These are phyloP conservation scores for Chaetoceros tenuissimus DNA, from an alignment of 108 stramenopile species.

Conservation along the genomic window DNA sequence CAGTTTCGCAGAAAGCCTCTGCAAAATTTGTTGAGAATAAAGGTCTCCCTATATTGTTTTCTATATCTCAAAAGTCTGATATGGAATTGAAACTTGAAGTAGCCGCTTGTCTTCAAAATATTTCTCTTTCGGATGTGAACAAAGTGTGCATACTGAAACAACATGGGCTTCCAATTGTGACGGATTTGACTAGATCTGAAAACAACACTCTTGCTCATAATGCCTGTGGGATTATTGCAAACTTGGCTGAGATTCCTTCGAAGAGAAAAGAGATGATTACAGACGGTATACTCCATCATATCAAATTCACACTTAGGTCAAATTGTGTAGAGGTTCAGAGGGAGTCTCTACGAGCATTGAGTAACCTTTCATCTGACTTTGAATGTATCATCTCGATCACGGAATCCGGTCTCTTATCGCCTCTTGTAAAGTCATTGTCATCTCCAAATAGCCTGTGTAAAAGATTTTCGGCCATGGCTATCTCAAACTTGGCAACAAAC, in stretches of 20 bases:
- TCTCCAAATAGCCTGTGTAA: constrained; percentile 62
- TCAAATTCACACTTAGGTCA: constrained; percentile 65
- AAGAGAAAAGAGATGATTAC: constrained; percentile 56
- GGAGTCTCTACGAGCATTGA: constrained; percentile 67
- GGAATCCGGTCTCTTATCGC: constrained; percentile 57
- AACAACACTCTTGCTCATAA: constrained; percentile 67
- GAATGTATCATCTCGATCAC: constrained; percentile 52
- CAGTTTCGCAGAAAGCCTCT: neutral
- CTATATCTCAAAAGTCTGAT: neutral
- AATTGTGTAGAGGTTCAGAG: constrained; percentile 60
- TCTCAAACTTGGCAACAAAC: constrained; percentile 65
- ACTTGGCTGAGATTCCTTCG: constrained; percentile 53
- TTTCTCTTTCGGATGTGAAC: constrained; percentile 68
- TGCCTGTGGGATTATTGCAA: constrained; percentile 66
- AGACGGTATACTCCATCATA: constrained; percentile 70
- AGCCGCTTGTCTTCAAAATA: constrained; percentile 61
- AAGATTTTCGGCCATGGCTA: constrained; percentile 77
- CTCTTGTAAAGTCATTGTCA: constrained; percentile 50
- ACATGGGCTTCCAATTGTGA: constrained; percentile 60
- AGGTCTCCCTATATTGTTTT: neutral
- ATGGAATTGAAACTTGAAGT: constrained; percentile 44
- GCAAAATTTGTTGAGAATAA: neutral
- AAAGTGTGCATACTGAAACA: constrained; percentile 70
- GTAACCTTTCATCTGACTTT: constrained; percentile 62
- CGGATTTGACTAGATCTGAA: constrained; percentile 32